A percentile compares a stretch with the other conserved stretches of the same genome.
These are phyloP conservation scores for Daldinia concentrica DNA, from an alignment of 495 filamentous ascomycete genomes.

Conservation along the genomic window DNA sequence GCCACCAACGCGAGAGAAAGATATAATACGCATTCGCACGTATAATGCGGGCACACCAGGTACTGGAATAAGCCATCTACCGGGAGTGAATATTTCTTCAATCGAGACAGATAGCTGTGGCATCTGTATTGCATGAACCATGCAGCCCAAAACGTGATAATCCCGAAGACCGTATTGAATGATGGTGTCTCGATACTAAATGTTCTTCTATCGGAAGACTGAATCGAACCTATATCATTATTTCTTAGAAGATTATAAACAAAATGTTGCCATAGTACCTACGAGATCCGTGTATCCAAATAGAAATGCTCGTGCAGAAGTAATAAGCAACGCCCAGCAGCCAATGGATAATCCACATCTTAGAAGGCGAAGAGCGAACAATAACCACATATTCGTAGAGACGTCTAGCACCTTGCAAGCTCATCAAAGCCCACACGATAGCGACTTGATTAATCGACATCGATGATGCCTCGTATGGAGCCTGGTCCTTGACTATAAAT, in stretches of 20 bases:
- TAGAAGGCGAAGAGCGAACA: constrained; percentile 68
- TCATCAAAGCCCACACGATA: constrained; percentile 74
- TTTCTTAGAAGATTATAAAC: constrained; percentile 28
- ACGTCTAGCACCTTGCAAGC: constrained; percentile 76
- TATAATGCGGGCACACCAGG: constrained; percentile 90
- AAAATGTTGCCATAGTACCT: constrained; percentile 38
- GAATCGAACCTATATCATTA: constrained; percentile 37
- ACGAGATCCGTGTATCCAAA: constrained; percentile 91
- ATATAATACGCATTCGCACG: constrained; percentile 86
- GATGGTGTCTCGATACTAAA: constrained; percentile 57
- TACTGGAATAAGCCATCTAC: constrained; percentile 68
- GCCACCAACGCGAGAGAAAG: constrained; percentile 76
- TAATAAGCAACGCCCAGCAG: constrained; percentile 83
- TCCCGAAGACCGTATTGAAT: constrained; percentile 66
- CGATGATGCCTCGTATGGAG: constrained; percentile 37
- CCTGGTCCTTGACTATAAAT: constrained; percentile 51
- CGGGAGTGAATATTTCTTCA: constrained; percentile 88
- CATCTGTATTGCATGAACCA: constrained; percentile 82
- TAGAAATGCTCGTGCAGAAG: constrained; percentile 69
- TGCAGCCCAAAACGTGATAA: constrained; percentile 75
- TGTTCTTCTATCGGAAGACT: constrained; percentile 36
- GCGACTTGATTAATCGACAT: constrained; percentile 74
- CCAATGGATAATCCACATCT: constrained; percentile 89
- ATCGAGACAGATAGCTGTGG: constrained; percentile 79
- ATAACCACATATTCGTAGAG: constrained; percentile 75